These are phyloP conservation scores for Trichoderma polysporum DNA, from an alignment of 2,329 filamentous ascomycete genomes.

Conservation along the genomic window DNA sequence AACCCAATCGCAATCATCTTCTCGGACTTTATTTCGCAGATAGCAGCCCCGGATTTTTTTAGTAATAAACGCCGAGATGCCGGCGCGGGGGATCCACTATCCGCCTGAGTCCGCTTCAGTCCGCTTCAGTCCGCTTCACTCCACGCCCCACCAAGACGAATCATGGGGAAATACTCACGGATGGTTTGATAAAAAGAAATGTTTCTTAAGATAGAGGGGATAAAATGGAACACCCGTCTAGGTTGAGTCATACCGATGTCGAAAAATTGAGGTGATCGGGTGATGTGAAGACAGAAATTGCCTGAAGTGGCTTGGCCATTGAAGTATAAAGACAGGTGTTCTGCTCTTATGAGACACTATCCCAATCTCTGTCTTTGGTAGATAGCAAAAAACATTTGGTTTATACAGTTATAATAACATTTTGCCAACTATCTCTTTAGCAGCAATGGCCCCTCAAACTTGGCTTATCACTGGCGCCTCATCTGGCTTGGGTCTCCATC, in stretches of 20 bases:
- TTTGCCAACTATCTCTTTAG: not conserved
- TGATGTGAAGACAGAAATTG: not conserved
- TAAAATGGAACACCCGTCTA: not conserved
- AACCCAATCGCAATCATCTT: not conserved
- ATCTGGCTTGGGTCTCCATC: constrained; percentile 8
- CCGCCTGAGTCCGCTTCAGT: not conserved
- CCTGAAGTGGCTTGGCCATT: not conserved
- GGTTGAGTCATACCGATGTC: constrained; percentile 8
- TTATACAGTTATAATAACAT: no score
- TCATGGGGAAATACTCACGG: not conserved
- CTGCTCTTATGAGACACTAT: not conserved
- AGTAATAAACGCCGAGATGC: not conserved
- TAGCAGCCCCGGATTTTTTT: not conserved
- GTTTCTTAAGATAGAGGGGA: not conserved
- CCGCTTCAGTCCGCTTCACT: constrained; percentile 3
- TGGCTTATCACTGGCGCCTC: constrained; percentile 19
- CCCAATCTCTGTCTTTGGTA: not conserved
- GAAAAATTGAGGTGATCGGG: not conserved
- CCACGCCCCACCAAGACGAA: not conserved
- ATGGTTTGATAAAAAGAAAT: not conserved
- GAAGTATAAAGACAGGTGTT: not conserved
- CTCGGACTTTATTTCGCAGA: not conserved
- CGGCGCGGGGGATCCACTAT: not conserved
- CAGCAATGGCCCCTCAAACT: constrained; percentile 9
- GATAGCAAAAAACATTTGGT: no score